A percentile compares a stretch with the other conserved stretches of the same genome.
phyloP scores from a whole-genome alignment of 2,329 filamentous ascomycete genomes.

The Pseudocercospora ulei region DNA sequence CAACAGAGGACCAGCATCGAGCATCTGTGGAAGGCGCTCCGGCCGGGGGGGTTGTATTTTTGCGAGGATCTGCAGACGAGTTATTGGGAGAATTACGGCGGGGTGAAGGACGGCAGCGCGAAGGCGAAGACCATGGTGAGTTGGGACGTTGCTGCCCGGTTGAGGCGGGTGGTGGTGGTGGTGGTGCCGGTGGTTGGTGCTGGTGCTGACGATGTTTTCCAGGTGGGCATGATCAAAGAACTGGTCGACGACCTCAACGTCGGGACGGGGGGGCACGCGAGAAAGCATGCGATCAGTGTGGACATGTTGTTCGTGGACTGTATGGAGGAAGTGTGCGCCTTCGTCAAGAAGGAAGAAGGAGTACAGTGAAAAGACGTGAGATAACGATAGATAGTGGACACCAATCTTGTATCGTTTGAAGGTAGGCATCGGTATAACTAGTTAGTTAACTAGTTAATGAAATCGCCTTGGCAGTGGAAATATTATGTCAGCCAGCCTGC shows the following conservation, averaged over 20 bases:
- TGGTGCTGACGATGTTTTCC: neutral
- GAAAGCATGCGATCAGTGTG: conserved; percentile 16
- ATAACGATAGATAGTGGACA: no score
- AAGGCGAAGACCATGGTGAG: conserved; percentile 22
- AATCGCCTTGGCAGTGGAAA: no score
- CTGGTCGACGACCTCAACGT: conserved; percentile 25
- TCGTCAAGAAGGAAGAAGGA: conserved; percentile 18
- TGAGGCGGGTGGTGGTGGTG: neutral
- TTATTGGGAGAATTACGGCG: conserved; percentile 25
- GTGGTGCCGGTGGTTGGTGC: neutral
- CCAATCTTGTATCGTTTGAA: no score
- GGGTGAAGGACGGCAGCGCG: conserved; percentile 14
- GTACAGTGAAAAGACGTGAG: no score
- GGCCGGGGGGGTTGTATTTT: conserved; percentile 32
- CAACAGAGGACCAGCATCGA: conserved; percentile 36
- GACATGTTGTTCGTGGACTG: conserved; percentile 22
- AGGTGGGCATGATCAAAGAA: conserved; percentile 24
- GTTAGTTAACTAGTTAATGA: no score
- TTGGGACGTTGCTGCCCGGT: neutral
- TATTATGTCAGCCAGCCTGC: no score
- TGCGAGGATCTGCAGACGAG: conserved; percentile 29
- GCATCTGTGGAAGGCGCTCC: conserved; percentile 35
- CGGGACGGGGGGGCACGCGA: conserved; percentile 10
- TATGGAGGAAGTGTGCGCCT: conserved; percentile 21
- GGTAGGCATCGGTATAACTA: no score